Evolutionary conservation across 805 yeast species (phyloP).

Genomic region (Candida patagonica): DNA sequence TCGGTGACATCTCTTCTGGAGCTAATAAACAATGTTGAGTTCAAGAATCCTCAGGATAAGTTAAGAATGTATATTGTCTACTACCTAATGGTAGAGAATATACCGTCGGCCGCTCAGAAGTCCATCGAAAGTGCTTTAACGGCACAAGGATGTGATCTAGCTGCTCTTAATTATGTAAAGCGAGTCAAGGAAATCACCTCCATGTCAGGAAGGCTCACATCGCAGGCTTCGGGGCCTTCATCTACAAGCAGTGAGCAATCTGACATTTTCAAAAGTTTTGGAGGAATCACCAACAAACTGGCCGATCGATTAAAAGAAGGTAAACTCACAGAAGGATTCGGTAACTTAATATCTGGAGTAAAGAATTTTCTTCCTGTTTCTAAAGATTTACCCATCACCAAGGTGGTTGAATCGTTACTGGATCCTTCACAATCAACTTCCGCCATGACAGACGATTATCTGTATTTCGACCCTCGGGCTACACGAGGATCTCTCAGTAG

Average conservation of each 20-base stretch:
- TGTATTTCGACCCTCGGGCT: conserved; percentile 79
- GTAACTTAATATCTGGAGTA: conserved; percentile 78
- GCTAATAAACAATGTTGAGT: conserved; percentile 43
- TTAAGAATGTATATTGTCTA: conserved; percentile 81
- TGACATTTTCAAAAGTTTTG: conserved; percentile 40
- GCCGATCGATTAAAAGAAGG: conserved; percentile 70
- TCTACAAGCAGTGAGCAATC: conserved; percentile 20
- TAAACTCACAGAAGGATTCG: conserved; percentile 78
- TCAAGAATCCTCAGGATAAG: conserved; percentile 57
- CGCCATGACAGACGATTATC: conserved; percentile 74
- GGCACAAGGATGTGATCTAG: conserved; percentile 49
- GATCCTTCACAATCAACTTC: conserved; percentile 56
- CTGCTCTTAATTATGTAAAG: conserved; percentile 63
- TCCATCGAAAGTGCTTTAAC: conserved; percentile 58
- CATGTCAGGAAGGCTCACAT: conserved; percentile 23
- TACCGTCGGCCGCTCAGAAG: conserved; percentile 41
- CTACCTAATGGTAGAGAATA: conserved; percentile 36
- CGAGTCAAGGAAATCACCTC: conserved; percentile 72
- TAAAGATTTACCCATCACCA: conserved; percentile 80
- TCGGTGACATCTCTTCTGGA: conserved; percentile 48
- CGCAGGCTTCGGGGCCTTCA: conserved; percentile 19
- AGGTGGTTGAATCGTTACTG: conserved; percentile 84
- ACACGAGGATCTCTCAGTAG: conserved; percentile 84
- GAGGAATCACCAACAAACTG: conserved; percentile 64
- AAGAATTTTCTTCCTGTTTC: conserved; percentile 82